Base-by-base conservation (phyloP, 257 asterid genomes). In the Ajuga chamaepitys region DNA sequence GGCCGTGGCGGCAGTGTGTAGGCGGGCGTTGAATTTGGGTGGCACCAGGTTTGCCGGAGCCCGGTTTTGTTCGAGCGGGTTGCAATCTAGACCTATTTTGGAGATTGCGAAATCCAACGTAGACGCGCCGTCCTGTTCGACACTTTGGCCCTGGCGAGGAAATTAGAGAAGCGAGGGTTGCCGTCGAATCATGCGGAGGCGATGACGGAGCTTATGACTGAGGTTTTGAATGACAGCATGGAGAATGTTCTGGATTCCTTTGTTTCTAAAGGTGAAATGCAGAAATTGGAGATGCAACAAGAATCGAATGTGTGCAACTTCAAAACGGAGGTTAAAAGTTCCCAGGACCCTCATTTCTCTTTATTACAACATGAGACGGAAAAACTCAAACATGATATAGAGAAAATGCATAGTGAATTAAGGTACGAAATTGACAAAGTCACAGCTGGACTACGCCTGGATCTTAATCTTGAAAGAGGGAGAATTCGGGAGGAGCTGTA, bases 391-490 rank as follows among this genome's bases (percentile, higher is more conserved):
- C 73, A 77, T 50, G 96, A 89, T 70, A 80, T 88, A 66, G 96
- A 91, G 74, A 89, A 83, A 79, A 87, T 92, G 96, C 95, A 89
- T 56, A 84, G 87, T 65, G 99, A 93, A 68, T 67, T 93, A 64
- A 89, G 91, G 85, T 83, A 93, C 74, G 98, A 93, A 81, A 80
- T 93, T 14, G 97, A 93, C 76, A 87, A 89, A 83, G 97, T 85
- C 69, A 84, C 91, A 25, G 98, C 98, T 51, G 97, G 97, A 61
- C 96, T 87, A 71, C 95, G 96, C 48, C 76, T 93, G 88, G 98
- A 93, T 84, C 85, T 87, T 69, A 93, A 89, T 73, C 97, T 92
- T 37, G 98, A 92, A 79, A 81, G 88, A 58, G 96, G 97, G 96
- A 85, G 98, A 79, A 89, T 86, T 26, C 93, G 96, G 20, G 98